Evolutionary conservation across 202 grass and related monocot genomes (phyloP).

Genomic region (Schoenoplectus triqueter): DNA sequence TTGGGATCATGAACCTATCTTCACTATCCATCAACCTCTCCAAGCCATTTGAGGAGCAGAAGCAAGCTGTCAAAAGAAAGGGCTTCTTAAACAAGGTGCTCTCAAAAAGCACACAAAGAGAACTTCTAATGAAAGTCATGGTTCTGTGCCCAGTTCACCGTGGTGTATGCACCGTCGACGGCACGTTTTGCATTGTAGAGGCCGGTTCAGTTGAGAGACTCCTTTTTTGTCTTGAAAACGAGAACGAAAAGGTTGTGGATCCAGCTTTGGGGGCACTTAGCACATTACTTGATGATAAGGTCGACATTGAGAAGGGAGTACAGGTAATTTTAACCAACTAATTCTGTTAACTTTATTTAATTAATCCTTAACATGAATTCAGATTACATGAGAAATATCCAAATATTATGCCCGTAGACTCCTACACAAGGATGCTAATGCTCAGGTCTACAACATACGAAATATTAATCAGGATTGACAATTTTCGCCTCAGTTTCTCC

Average conservation of each 20-base stretch:
- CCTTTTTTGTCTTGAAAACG: slow-evolving; percentile 59
- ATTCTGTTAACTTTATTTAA: too few species aligned
- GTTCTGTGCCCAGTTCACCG: slow-evolving; percentile 65
- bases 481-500: not conserved
- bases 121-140: not conserved
- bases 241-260: slow-evolving; percentile 54
- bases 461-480: not conserved
- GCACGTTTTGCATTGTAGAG: slow-evolving; percentile 80
- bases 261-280: slow-evolving; percentile 63
- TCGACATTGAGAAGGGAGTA: slow-evolving; percentile 68
- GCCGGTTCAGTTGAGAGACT: slow-evolving; percentile 66
- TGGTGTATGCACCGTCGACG: slow-evolving; percentile 49
- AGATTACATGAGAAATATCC: not conserved
- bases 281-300: slow-evolving; percentile 73
- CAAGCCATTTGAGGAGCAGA: slow-evolving; percentile 42
- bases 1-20: slow-evolving; percentile 75
- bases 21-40: slow-evolving; percentile 55
- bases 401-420: too few species aligned
- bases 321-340: slow-evolving; percentile 32
- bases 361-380: not conserved
- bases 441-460: too few species aligned
- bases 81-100: slow-evolving; percentile 51
- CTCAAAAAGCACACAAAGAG: slow-evolving; percentile 38
- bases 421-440: too few species aligned
- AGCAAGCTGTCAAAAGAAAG: slow-evolving; percentile 46